Conservation (phyloP, 2,329 filamentous ascomycete genomes). For the Intubia oerlemansii region DNA sequence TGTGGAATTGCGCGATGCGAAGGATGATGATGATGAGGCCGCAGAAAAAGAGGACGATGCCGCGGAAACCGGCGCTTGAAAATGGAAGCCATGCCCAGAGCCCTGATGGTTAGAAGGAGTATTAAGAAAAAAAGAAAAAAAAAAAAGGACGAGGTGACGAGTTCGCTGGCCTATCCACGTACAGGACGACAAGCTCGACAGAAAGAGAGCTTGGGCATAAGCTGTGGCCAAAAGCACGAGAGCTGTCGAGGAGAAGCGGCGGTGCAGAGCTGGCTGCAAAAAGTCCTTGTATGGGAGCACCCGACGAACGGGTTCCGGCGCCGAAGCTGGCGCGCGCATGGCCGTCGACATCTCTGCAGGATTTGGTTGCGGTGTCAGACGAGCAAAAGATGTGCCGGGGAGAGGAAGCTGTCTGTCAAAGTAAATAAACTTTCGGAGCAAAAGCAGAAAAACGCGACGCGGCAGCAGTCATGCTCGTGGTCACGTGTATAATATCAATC, state of each 20-base stretch:
- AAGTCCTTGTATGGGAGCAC: conserved; percentile 60
- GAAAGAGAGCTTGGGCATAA: conserved; percentile 48
- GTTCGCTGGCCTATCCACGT: too few species aligned
- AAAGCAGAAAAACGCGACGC: too few species aligned
- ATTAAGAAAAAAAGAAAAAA: too few species aligned
- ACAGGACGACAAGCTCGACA: conserved; percentile 52
- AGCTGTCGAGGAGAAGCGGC: conserved; percentile 64
- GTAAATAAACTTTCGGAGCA: too few species aligned
- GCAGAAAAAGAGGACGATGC: conserved; percentile 54
- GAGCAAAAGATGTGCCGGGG: too few species aligned
- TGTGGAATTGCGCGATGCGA: conserved; percentile 65
- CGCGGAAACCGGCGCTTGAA: conserved; percentile 52
- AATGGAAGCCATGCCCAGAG: conserved; percentile 79
- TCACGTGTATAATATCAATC: too few species aligned
- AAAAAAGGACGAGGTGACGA: too few species aligned
- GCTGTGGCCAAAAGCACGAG: conserved; percentile 47
- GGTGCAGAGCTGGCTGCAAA: conserved; percentile 69
- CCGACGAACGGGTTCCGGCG: conserved; percentile 24
- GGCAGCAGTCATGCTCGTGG: too few species aligned
- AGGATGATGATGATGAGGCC: conserved; percentile 63
- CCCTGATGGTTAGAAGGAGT: conserved; percentile 24
- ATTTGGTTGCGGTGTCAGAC: too few species aligned
- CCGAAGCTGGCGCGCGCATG: conserved; percentile 3
- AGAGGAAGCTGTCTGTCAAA: too few species aligned
- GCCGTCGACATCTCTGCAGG: too few species aligned